phyloP scores from a whole-genome alignment of 805 yeast species.

The Babjeviella inositovora region DNA sequence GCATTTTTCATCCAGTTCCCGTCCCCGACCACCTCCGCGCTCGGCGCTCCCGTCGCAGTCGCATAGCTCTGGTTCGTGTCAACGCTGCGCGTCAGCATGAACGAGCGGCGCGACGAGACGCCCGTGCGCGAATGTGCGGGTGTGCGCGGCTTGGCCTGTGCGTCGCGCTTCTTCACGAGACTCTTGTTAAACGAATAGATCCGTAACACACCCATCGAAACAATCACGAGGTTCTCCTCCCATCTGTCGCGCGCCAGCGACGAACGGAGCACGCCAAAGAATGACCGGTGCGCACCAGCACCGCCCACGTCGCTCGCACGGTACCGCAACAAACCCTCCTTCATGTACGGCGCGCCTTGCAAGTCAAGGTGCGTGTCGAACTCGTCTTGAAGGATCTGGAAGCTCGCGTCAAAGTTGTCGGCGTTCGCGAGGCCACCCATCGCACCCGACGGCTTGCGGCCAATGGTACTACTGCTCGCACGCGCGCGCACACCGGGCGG shows the following conservation, averaged over 20 bases:
- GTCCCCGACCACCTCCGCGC: conserved; percentile 23
- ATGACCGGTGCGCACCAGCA: conserved; percentile 1
- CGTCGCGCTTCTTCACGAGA: conserved; percentile 4
- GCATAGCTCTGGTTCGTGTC: conserved; percentile 3
- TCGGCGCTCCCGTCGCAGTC: conserved; percentile 8
- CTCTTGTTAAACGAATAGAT: conserved; percentile 20
- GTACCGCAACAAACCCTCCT: not conserved
- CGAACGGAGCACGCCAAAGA: conserved; percentile 13
- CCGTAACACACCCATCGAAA: conserved; percentile 29
- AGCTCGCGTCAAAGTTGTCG: conserved; percentile 2
- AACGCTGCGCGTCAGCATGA: conserved; percentile 1
- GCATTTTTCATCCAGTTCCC: conserved; percentile 62
- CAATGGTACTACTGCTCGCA: too few relatives aligned
- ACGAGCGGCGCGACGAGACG: not conserved
- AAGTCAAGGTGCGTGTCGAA: conserved; percentile 1
- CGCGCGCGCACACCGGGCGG: too few relatives aligned
- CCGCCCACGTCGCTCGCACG: not conserved
- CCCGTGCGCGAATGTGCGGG: not conserved
- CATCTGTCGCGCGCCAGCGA: conserved; percentile 6
- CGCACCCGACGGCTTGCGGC: too few relatives aligned
- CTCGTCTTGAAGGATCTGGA: conserved; percentile 3
- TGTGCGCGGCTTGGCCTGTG: conserved; percentile 7
- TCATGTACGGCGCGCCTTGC: not conserved
- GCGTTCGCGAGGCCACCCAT: conserved; percentile 1
- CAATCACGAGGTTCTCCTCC: conserved; percentile 27